Evolutionary conservation across 1,139 yeast species (phyloP), one percentile per base, ranked within the genome.

Genomic region (Saccharomyces pastorianus): DNA sequence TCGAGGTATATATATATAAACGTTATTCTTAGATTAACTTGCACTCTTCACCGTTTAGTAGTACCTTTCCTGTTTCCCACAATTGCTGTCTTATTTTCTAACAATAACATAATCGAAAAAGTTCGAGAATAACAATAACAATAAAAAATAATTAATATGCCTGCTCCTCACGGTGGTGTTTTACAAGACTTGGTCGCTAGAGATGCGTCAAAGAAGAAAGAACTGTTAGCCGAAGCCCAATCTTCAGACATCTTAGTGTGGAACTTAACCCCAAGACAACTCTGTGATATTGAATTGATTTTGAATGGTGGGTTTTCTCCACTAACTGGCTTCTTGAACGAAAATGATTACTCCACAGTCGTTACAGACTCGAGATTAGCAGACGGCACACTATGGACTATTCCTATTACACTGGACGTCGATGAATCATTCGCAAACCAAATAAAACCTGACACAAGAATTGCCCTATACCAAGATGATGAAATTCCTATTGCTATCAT

Each of bases 291-390:
- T 68, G 98, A 91, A 74, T 79, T 91, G 71, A 88, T 91, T 66
- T 76, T 91, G 61, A 87, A 86, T 65, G 98, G 98, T 71, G 98
- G 98, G 5, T 91, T 91, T 70, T 88, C 96, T 49, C 98, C 98
- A 48, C 78, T 91, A 63, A 81, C 82, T 55, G 97, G 98, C 1
- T 91, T 91, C 74, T 75, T 91, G 71, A 83, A 79, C 67, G 82
- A 90, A 73, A 78, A 80, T 57, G 97, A 91, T 71, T 91, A 91
- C 72, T 75, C 80, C 48, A 77, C 85, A 13, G 98, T 91, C 32
- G 96, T 91, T 48, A 76, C 82, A 55, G 80, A 86, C 58, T 76
- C 89, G 75, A 81, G 96, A 65, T 78, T 91, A 54, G 72, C 85
- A 11, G 79, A 83, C 51, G 97, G 97, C 25, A 76, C 84, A 54